Evolutionary conservation across 257 asterid genomes (phyloP).

Genomic region (Solanum commersonii): DNA sequence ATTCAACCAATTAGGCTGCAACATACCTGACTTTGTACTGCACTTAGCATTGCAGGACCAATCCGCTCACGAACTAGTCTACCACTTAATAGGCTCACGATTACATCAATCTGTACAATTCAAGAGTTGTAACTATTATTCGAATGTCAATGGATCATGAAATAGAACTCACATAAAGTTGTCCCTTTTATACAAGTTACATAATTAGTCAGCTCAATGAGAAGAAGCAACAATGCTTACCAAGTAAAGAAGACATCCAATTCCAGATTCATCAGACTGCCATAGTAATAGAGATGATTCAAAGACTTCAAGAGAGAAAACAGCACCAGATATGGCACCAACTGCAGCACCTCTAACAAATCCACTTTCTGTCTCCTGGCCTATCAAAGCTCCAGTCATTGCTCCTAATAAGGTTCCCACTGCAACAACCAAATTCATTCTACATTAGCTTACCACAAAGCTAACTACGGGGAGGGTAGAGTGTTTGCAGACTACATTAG

Average conservation of each 20-base stretch:
- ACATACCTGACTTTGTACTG: conserved; percentile 93
- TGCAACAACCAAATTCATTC: conserved; percentile 18
- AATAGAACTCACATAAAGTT: background rate
- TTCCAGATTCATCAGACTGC: conserved; percentile 93
- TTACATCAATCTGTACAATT: conserved; percentile 70
- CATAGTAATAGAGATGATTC: conserved; percentile 76
- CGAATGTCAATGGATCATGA: background rate
- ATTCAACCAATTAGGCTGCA: background rate
- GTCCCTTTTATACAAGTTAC: background rate
- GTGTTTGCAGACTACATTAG: background rate
- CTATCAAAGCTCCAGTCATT: conserved; percentile 91
- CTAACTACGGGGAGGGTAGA: background rate
- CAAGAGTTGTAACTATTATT: background rate
- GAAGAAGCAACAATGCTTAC: conserved; percentile 26
- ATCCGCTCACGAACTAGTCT: conserved; percentile 95
- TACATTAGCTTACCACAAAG: background rate
- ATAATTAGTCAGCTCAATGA: background rate
- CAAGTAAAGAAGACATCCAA: conserved; percentile 87
- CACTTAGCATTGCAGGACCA: conserved; percentile 99
- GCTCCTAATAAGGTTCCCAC: conserved; percentile 96
- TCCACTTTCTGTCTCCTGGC: conserved; percentile 97
- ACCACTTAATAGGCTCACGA: conserved; percentile 86
- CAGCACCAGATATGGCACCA: conserved; percentile 98
- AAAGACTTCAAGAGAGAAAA: conserved; percentile 94
- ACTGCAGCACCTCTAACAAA: conserved; percentile 95